Percentiles rank a stretch among this genome's conserved stretches.
Evolutionary conservation across 176 grass and related monocot genomes (phyloP).

Genomic region (Triticum turgidum): DNA sequence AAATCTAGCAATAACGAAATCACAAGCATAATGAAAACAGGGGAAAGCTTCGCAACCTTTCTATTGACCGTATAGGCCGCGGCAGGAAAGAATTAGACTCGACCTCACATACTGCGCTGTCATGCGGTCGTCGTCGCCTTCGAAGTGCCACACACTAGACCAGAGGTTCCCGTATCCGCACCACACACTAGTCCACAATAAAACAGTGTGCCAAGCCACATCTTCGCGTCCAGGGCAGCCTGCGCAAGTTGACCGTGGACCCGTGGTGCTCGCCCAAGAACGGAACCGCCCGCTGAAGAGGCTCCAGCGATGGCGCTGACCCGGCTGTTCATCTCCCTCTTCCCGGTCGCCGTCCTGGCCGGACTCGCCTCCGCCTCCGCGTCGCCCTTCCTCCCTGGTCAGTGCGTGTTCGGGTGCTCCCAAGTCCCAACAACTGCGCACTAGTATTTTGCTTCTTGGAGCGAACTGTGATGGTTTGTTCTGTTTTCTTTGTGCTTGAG

Average conservation of each 20-base stretch:
- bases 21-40: not conserved
- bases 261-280: not conserved
- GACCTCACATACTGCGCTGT: too few relatives aligned
- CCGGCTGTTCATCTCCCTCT: too few relatives aligned
- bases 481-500: too few relatives aligned
- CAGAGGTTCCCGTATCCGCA: not conserved
- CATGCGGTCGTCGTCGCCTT: too few relatives aligned
- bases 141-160: too few relatives aligned
- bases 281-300: not conserved
- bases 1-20: too few relatives aligned
- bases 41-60: not conserved
- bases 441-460: not conserved
- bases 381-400: too few relatives aligned
- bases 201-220: not conserved
- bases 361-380: too few relatives aligned
- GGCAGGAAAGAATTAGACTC: not conserved
- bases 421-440: not conserved
- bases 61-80: not conserved
- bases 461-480: slow-evolving; percentile 20
- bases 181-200: not conserved
- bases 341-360: too few relatives aligned
- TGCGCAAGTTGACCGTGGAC: too few relatives aligned
- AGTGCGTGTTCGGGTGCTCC: not conserved
- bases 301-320: too few relatives aligned
- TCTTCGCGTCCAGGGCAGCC: not conserved